Conservation (phyloP, 495 filamentous ascomycete species). For the Peziza echinospora region DNA sequence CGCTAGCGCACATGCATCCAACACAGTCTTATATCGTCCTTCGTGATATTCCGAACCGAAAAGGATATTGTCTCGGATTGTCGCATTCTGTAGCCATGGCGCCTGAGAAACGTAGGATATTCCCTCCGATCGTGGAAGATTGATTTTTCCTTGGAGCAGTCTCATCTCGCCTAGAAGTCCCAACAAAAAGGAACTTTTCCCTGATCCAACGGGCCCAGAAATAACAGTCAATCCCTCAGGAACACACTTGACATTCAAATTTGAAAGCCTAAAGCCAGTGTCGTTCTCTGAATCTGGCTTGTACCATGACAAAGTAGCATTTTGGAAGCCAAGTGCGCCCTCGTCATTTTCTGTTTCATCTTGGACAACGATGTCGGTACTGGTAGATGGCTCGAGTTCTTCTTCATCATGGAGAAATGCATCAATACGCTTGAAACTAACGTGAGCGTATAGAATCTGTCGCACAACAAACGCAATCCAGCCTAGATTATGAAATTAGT, state of each 20-base stretch:
- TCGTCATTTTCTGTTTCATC: not conserved
- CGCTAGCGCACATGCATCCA: constrained; percentile 41
- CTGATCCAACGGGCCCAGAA: constrained; percentile 34
- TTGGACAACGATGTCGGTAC: not conserved
- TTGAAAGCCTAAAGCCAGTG: constrained; percentile 26
- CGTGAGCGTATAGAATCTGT: constrained; percentile 12
- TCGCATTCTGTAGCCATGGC: constrained; percentile 35
- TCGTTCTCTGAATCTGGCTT: constrained; percentile 13
- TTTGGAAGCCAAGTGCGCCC: constrained; percentile 6
- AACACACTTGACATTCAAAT: constrained; percentile 29
- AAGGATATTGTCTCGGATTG: constrained; percentile 34
- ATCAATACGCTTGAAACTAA: constrained; percentile 15
- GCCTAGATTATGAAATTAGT: not conserved
- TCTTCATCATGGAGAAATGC: constrained; percentile 18
- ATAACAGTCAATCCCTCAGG: constrained; percentile 31
- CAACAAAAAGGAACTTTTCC: constrained; percentile 41
- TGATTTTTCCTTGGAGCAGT: constrained; percentile 26
- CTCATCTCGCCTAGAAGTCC: constrained; percentile 41
- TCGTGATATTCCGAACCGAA: constrained; percentile 30
- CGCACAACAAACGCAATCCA: constrained; percentile 14
- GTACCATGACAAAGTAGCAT: constrained; percentile 14
- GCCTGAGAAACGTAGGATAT: constrained; percentile 32
- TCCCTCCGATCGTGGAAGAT: constrained; percentile 32
- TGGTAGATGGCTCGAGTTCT: constrained; percentile 5
- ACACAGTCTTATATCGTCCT: constrained; percentile 30